These are phyloP conservation scores for Lactarius quietus DNA, from an alignment of 768 basidiomycete species.

Conservation along the genomic window DNA sequence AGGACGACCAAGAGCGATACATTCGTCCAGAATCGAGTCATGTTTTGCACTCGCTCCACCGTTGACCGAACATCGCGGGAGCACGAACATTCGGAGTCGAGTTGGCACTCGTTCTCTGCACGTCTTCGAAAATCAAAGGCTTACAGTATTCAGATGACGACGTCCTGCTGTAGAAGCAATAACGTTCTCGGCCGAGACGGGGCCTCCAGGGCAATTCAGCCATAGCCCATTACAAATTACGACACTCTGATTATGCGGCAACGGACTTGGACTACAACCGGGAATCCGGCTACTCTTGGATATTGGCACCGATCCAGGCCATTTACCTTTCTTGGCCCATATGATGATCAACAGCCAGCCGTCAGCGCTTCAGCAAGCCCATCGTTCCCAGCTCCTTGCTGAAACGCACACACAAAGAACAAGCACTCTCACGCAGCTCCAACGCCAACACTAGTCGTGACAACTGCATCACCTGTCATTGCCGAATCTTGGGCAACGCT, in stretches of 20 bases:
- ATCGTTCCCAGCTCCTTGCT: neutral
- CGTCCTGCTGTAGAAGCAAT: slow-evolving; percentile 50
- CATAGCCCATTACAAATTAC: too few species aligned
- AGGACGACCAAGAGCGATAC: too few species aligned
- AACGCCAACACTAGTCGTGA: neutral
- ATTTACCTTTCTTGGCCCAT: slow-evolving; percentile 55
- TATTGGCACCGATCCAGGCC: slow-evolving; percentile 46
- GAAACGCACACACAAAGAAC: neutral
- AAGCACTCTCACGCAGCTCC: neutral
- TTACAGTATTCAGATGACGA: slow-evolving; percentile 32
- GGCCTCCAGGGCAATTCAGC: slow-evolving; percentile 57
- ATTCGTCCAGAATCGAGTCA: too few species aligned
- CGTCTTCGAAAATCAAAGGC: slow-evolving; percentile 33
- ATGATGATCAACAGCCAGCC: slow-evolving; percentile 32
- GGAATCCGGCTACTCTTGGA: slow-evolving; percentile 67
- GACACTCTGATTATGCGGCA: too few species aligned
- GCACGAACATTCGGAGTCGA: too few species aligned
- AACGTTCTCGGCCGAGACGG: slow-evolving; percentile 48
- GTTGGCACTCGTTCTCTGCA: slow-evolving; percentile 55
- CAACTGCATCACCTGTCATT: slow-evolving; percentile 1
- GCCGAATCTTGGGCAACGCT: neutral
- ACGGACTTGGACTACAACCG: slow-evolving; percentile 32
- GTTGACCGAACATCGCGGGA: too few species aligned
- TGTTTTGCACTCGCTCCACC: too few species aligned
- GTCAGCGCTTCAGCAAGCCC: neutral